Percentiles rank a stretch among this genome's conserved stretches.
These are phyloP conservation scores for Fraxinus quadrangulata DNA, from an alignment of 257 asterid genomes.

Conservation along the genomic window DNA sequence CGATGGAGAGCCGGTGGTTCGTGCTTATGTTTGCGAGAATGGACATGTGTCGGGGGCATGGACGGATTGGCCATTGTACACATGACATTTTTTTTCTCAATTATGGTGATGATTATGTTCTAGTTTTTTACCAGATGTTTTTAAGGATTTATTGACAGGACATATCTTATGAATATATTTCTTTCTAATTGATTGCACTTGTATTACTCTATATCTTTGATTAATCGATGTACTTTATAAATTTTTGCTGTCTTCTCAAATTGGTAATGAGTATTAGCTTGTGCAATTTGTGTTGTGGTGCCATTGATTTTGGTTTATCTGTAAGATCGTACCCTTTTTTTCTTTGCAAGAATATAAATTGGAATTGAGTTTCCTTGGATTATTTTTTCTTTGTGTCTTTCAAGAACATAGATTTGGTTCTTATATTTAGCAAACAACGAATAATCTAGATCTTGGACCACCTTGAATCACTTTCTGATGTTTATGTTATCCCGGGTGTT, in stretches of 20 bases:
- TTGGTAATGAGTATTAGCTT: background rate
- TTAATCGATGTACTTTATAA: background rate
- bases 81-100: conserved; percentile 34
- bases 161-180: background rate
- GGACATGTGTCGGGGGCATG: conserved; percentile 97
- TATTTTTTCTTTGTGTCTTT: no score
- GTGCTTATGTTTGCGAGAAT: conserved; percentile 87
- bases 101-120: conserved; percentile 1
- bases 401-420: background rate
- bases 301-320: background rate
- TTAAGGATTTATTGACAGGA: background rate
- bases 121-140: background rate
- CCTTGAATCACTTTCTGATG: background rate
- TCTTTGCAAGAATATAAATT: background rate
- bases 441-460: background rate
- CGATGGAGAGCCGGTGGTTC: conserved; percentile 86
- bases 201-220: background rate
- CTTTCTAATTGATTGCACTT: background rate
- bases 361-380: background rate
- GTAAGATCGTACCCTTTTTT: background rate
- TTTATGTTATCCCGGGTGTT: background rate
- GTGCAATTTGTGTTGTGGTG: background rate
- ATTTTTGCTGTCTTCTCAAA: background rate
- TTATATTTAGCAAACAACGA: background rate
- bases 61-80: conserved; percentile 90